A percentile compares a stretch with the other conserved stretches of the same genome.
Conservation (phyloP, 2,329 filamentous ascomycete genomes). For the Colletotrichum sp. region DNA sequence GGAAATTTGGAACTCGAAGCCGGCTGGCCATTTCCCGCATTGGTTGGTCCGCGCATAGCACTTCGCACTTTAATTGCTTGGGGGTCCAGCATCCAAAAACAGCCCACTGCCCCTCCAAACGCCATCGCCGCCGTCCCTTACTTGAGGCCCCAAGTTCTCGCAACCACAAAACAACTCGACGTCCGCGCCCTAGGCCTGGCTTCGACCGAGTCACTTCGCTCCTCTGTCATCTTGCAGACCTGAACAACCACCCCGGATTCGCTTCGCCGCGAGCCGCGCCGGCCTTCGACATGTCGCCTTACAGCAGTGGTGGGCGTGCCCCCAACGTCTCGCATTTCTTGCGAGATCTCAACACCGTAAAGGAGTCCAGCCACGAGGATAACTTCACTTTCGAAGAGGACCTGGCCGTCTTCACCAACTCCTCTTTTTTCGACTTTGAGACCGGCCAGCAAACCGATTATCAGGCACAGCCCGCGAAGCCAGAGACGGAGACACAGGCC, state of each 20-base stretch:
- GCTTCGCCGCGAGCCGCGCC: background rate
- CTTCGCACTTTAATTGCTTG: background rate
- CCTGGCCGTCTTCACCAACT: slow-evolving; percentile 81
- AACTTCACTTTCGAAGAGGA: slow-evolving; percentile 72
- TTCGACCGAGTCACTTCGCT: slow-evolving; percentile 3
- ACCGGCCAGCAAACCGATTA: slow-evolving; percentile 64
- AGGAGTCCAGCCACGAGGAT: slow-evolving; percentile 62
- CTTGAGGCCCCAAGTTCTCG: background rate
- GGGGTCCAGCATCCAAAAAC: background rate
- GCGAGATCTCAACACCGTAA: slow-evolving; percentile 80
- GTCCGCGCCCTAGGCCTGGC: background rate
- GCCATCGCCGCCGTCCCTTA: slow-evolving; percentile 1
- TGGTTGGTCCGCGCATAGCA: background rate
- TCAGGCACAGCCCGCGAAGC: slow-evolving; percentile 54
- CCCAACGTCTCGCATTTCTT: slow-evolving; percentile 92
- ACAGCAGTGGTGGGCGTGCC: slow-evolving; percentile 72
- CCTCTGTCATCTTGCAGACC: background rate
- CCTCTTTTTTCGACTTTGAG: slow-evolving; percentile 83
- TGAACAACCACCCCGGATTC: background rate
- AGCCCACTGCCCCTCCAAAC: slow-evolving; percentile 9
- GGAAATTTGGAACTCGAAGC: background rate
- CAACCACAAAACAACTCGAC: slow-evolving; percentile 17
- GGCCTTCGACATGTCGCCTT: slow-evolving; percentile 66
- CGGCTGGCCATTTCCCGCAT: background rate
- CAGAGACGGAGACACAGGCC: slow-evolving; percentile 35